phyloP scores from a whole-genome alignment of 2,329 filamentous ascomycete species.

The Talaromyces sp. region DNA sequence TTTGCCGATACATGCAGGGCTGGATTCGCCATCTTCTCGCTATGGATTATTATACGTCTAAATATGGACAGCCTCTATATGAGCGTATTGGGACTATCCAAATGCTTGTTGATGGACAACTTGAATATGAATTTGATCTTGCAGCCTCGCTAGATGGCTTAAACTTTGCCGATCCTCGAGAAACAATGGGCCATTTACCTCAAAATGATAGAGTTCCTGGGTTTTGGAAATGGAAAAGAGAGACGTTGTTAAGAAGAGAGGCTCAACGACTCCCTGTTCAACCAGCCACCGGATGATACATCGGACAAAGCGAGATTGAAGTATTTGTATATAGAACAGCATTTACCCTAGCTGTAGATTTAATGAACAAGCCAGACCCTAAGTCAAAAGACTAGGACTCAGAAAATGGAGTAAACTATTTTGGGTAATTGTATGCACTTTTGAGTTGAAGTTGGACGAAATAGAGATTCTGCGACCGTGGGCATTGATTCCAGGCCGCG shows the following conservation, averaged over 20 bases:
- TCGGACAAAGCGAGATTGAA: neutral
- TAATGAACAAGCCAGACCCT: too few species aligned
- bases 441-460: too few species aligned
- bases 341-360: too few species aligned
- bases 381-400: too few species aligned
- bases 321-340: neutral
- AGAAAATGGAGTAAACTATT: too few species aligned
- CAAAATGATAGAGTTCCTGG: neutral
- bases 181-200: neutral
- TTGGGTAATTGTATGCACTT: too few species aligned
- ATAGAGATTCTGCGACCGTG: too few species aligned
- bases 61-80: neutral
- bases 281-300: neutral
- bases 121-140: neutral
- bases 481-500: too few species aligned
- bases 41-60: neutral
- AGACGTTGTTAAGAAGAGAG: conserved; percentile 1
- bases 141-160: neutral
- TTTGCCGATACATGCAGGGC: neutral
- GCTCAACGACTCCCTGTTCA: neutral
- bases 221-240: conserved; percentile 13
- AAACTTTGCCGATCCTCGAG: neutral
- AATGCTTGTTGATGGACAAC: conserved; percentile 6
- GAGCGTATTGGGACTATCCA: conserved; percentile 3
- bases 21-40: neutral